Percentiles rank a stretch among this genome's conserved stretches.
These are phyloP conservation scores for Tolypocladium ovalisporum DNA, from an alignment of 2,329 filamentous ascomycete genomes.

Conservation along the genomic window DNA sequence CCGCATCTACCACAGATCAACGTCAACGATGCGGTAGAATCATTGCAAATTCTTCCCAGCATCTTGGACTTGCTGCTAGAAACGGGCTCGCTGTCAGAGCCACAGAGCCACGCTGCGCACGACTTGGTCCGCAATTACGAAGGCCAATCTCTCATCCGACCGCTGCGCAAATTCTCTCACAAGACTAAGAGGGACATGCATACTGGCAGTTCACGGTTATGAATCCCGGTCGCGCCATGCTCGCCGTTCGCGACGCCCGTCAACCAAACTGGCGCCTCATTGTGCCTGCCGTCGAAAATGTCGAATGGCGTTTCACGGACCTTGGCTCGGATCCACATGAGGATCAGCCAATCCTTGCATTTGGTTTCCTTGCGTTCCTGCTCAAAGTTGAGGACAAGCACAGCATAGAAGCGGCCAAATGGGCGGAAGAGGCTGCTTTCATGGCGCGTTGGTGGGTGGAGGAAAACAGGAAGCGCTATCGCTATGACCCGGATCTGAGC, in stretches of 20 bases:
- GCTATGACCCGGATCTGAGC: slow-evolving; percentile 8
- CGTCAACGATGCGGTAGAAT: slow-evolving; percentile 20
- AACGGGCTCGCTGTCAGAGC: slow-evolving; percentile 17
- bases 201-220: slow-evolving; percentile 15
- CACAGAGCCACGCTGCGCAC: slow-evolving; percentile 12
- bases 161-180: slow-evolving; percentile 10
- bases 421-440: slow-evolving; percentile 20
- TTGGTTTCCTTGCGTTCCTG: slow-evolving; percentile 11
- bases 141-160: slow-evolving; percentile 22
- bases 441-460: slow-evolving; percentile 22
- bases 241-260: slow-evolving; percentile 10
- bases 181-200: slow-evolving; percentile 4
- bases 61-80: slow-evolving; percentile 23
- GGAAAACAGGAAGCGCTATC: slow-evolving; percentile 22
- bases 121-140: slow-evolving; percentile 23
- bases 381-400: slow-evolving; percentile 9
- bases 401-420: slow-evolving; percentile 15
- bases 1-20: slow-evolving; percentile 20
- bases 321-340: slow-evolving; percentile 17
- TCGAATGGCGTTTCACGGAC: slow-evolving; percentile 21
- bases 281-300: slow-evolving; percentile 12
- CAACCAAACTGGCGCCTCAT: slow-evolving; percentile 12
- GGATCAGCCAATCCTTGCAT: slow-evolving; percentile 12
- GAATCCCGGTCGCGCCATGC: slow-evolving; percentile 13
- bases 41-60: slow-evolving; percentile 21